Evolutionary conservation across 768 basidiomycete genomes (phyloP).

Genomic region (Suillus weaverae): DNA sequence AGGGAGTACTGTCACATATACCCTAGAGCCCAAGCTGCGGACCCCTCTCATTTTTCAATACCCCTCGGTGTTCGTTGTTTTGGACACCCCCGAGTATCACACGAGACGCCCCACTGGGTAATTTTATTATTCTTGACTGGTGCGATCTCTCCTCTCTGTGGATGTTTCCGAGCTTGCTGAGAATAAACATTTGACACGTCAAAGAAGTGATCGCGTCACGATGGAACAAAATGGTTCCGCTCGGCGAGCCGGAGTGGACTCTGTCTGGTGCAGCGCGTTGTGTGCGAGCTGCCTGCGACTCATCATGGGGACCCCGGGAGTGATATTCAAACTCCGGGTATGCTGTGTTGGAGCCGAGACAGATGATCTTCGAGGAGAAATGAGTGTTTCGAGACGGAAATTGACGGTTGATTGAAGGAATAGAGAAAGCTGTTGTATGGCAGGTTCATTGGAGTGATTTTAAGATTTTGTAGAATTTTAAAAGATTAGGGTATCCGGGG

Average conservation of each 20-base stretch:
- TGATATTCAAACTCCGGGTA: constrained; percentile 31
- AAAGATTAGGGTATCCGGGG: constrained; percentile 7
- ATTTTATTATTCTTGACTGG: not conserved
- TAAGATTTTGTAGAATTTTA: not conserved
- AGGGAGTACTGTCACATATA: not conserved
- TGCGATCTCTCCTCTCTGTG: not conserved
- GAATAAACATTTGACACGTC: not conserved
- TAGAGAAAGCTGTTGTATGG: not conserved
- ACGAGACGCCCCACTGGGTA: not conserved
- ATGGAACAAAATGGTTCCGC: not conserved
- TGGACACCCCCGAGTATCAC: not conserved
- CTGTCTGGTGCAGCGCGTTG: not conserved
- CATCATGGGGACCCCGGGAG: constrained; percentile 28
- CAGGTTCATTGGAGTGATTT: not conserved
- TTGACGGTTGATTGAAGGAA: not conserved
- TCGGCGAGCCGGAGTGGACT: not conserved
- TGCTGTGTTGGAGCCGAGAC: constrained; percentile 11
- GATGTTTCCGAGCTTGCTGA: not conserved
- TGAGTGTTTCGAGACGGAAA: not conserved
- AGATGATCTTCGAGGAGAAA: constrained; percentile 5
- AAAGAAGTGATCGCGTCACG: not conserved
- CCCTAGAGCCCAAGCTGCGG: not conserved
- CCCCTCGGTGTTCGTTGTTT: not conserved
- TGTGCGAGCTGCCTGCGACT: constrained; percentile 10
- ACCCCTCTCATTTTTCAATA: not conserved